Evolutionary conservation across 768 basidiomycete genomes (phyloP), one percentile per base, ranked within the genome.

Genomic region (Lentinula edodes): DNA sequence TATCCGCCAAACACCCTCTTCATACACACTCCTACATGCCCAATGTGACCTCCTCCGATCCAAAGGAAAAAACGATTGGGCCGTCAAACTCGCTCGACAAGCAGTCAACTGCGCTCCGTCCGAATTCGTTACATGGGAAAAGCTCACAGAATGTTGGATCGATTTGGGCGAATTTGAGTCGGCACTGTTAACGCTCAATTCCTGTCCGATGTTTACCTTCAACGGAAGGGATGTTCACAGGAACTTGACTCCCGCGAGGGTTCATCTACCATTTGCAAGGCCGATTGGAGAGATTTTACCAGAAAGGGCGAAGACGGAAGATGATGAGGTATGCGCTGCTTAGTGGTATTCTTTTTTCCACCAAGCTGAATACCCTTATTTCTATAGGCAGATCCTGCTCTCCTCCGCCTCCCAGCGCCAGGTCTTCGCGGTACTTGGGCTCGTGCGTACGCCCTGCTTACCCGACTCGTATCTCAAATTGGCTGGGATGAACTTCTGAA

Each of bases 201-300:
- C 95, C n/a, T 98, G 97, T 76, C 95, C 96, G 2, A 98, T 99
- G 97, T 99, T 99, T 76, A 98, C 97, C 7, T 98, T 91, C 76
- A 97, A 97, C 69, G 96, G 97, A 48, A 87, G 95, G 20, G 97
- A 99, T 72, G 80, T 88, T 2, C 97, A 99, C 71, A 85, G 95
- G 3, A 85, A 83, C 71, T 85, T 98, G 9, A 79, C 89, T 1
- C 87, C 95, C 16, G 78, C 88, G 1, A 85, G 88, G 62, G 82
- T 95, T 6, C 93, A 95, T 72, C 79, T 97, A 0, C 97, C 97
- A 1, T 85, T 91, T 70, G 90, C 89, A 64, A 83, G 88, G 59
- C 84, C 89, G 50, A 94, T 98, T 63, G 86, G 87, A 6, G 94
- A 96, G 50, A 93, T 98, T 43, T 79, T 99, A 2, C 95, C 95